Conservation (phyloP, 2,329 filamentous ascomycete species). For the Aspergillus sp. region DNA sequence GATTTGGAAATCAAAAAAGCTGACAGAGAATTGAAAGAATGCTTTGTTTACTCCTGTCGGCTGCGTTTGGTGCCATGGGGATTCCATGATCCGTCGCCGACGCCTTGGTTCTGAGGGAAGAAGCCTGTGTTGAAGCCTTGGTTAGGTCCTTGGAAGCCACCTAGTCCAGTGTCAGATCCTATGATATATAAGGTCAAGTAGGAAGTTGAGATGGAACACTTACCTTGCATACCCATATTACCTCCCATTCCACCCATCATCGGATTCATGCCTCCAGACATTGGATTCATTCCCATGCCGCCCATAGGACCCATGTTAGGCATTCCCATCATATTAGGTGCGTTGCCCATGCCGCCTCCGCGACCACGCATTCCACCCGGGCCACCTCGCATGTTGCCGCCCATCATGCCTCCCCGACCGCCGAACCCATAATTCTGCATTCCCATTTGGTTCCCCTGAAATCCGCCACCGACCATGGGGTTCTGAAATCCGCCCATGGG, state of each 20-base stretch:
- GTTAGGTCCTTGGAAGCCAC: constrained; percentile 70
- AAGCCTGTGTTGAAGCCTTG: constrained; percentile 75
- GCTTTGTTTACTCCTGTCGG: constrained; percentile 64
- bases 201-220: constrained; percentile 20
- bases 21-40: background rate
- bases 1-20: background rate
- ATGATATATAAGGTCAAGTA: background rate
- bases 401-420: constrained; percentile 60
- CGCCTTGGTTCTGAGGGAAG: constrained; percentile 60
- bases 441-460: constrained; percentile 51
- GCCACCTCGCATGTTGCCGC: constrained; percentile 57
- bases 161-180: constrained; percentile 37
- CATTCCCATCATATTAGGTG: constrained; percentile 58
- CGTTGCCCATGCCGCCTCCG: constrained; percentile 61
- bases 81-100: constrained; percentile 71
- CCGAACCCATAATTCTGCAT: constrained; percentile 57
- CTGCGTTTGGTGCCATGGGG: constrained; percentile 81
- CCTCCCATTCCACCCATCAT: constrained; percentile 56
- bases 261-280: constrained; percentile 63
- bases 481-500: constrained; percentile 49
- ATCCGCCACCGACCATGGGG: constrained; percentile 52
- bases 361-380: constrained; percentile 63
- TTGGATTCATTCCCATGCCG: constrained; percentile 58
- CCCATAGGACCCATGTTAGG: constrained; percentile 57
- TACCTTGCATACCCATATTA: constrained; percentile 56